phyloP scores from a whole-genome alignment of 768 basidiomycete genomes.

The Russula brevipes region DNA sequence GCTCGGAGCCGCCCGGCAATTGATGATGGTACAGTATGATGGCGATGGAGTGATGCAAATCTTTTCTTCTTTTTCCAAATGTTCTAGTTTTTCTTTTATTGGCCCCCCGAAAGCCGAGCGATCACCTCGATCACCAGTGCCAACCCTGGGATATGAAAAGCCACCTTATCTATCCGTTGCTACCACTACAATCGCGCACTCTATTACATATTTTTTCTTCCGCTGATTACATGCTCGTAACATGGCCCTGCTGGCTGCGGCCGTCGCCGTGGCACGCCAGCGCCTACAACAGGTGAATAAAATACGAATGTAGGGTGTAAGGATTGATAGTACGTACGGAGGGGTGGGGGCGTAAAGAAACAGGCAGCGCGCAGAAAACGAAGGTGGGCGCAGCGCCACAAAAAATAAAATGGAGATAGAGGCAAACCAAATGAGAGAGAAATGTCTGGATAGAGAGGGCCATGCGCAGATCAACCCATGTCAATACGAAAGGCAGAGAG shows the following conservation, averaged over 20 bases:
- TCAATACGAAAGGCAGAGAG: constrained; percentile 1
- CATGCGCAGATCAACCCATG: constrained; percentile 5
- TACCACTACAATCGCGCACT: constrained; percentile 15
- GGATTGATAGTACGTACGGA: constrained; percentile 12
- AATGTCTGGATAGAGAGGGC: background rate
- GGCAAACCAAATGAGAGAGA: background rate
- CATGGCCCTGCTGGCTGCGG: constrained; percentile 11
- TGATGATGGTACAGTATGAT: too few relatives aligned
- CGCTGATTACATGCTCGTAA: constrained; percentile 20
- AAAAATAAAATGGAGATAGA: background rate
- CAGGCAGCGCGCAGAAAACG: constrained; percentile 9
- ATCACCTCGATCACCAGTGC: too few relatives aligned
- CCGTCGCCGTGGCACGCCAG: constrained; percentile 8
- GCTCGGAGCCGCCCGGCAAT: too few relatives aligned
- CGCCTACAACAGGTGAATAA: constrained; percentile 22
- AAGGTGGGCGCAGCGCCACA: constrained; percentile 4
- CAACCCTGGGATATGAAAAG: too few relatives aligned
- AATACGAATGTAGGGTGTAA: constrained; percentile 22
- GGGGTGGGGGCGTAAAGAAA: background rate
- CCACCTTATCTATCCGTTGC: background rate
- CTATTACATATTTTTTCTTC: constrained; percentile 17
- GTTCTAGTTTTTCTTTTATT: too few relatives aligned
- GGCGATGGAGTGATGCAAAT: too few relatives aligned
- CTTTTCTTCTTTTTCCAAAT: too few relatives aligned
- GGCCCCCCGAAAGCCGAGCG: too few relatives aligned